Evolutionary conservation across 2,329 filamentous ascomycete genomes (phyloP), one percentile per base, ranked within the genome.

Genomic region (Mollisiaceae sp.): DNA sequence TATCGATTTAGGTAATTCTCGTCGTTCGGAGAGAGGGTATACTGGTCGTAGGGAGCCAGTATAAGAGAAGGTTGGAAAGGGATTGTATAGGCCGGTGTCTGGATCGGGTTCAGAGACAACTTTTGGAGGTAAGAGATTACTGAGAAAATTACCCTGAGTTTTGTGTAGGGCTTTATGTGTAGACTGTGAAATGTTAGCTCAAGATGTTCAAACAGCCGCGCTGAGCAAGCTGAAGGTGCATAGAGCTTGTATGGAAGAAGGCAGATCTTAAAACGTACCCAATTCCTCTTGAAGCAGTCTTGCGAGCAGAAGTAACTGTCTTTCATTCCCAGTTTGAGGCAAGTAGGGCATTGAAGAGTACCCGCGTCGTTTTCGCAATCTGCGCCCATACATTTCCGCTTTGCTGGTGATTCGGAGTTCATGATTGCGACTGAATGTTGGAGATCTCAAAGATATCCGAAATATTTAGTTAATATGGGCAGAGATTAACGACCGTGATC

Each of bases 211-310:
- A 11, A 32, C 24, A 12, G 35, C 32, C 45, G 57, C 38, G 57
- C 39, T 35, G 43, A 12, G 18, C 38, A 15, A 36, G 18, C 2
- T 45, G 43, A 35, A n/a, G 20, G 24, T 18, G n/a, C 39, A 22
- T 39, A 8, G 27, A 20, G 24, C 57, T 54, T 4, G 4, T 8
- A 15, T 8, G 39, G 1, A 39, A 55, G 20, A 43, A 14, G 11
- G 54, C 47, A 20, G 38, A 55, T n/a, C 11, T 18, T 12, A 38
- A 43, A 32, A 69, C 87, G 74, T 88, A 98, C 95, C 95, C 95
- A 99, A 83, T 93, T 99, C 79, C 89, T 90, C 85, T 97, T 98
- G 82, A 99, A 99, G 83, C 95, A 99, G 74, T 98, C 95, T 79
- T 99, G 95, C 35, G 93, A 93, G 83, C 95, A 99, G 82, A 98